Base-by-base conservation (phyloP, 2,329 filamentous ascomycete genomes). In the Fusarium anthophilum region DNA sequence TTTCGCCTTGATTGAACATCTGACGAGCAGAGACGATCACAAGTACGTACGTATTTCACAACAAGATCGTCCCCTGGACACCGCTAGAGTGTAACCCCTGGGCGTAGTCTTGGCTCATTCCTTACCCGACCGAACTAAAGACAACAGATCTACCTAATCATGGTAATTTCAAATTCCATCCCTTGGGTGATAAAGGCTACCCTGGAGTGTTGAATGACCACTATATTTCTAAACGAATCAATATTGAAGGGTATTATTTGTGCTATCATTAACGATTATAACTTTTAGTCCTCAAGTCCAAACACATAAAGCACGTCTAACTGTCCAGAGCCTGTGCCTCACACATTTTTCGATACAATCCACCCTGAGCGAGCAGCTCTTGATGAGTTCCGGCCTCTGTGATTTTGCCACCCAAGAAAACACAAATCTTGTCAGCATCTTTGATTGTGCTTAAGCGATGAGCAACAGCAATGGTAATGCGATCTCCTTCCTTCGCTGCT, bases 391-490 rank as follows among this genome's bases (percentile, higher is more conserved):
- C 90, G 59, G 83, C 81, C 76, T 91, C 90, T 6, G 89, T 82
- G 61, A 92, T 86, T 38, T 82, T 84, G 9, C 88, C 88, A 7
- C 85, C 82, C 13, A 89, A 87, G 77, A 92, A 90, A 0, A 92
- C 89, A 70, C 89, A 90, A 30, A 92, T 92, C 9, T 85, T 80
- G 77, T 91, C 88, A 1, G 88, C 88, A 62, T 91, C 86, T 82
- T 98, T 97, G 83, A 98, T 97, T 1, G 95, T 98, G 10, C 93
- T 96, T 9, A 98, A 87, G 47, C 96, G 91, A 83, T 98, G 95
- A 3, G 95, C 96, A 77, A 98, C 98, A 92, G 77, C 77, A 48
- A 78, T 67, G 9, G 77, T 78, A 44, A 77, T 78, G 20, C 77
- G 76, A 47, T 78, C 92, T 39, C 94, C 94, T 72, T 90, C 88